Percentiles rank a stretch among this genome's conserved stretches.
Conservation (phyloP, 768 basidiomycete species). For the Naematelia encephala region DNA sequence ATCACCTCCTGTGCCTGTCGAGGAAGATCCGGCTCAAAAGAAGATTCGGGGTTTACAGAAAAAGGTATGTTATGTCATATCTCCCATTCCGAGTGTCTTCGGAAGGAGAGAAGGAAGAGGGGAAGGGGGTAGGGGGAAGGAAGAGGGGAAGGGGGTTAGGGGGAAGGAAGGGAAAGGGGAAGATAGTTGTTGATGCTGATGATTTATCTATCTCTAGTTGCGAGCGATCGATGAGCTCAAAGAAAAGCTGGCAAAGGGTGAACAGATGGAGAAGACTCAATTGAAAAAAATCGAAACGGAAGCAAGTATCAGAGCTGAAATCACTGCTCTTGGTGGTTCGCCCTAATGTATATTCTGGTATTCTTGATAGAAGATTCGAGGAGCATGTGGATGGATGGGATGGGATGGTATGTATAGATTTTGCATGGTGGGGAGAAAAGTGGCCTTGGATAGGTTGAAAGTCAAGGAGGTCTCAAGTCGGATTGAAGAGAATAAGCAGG, state of each 20-base stretch:
- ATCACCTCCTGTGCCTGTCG: constrained; percentile 13
- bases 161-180: constrained; percentile 8
- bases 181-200: constrained; percentile 1
- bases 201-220: constrained; percentile 57
- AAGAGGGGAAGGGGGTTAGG: neutral
- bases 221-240: constrained; percentile 99
- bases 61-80: constrained; percentile 62
- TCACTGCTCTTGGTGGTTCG: constrained; percentile 53
- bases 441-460: too few species aligned
- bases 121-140: neutral
- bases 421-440: too few species aligned
- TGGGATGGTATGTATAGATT: too few species aligned
- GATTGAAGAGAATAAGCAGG: too few species aligned
- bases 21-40: constrained; percentile 72
- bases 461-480: too few species aligned
- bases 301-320: constrained; percentile 75
- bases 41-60: constrained; percentile 92
- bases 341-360: neutral
- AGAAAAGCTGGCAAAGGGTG: constrained; percentile 82
- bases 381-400: too few species aligned
- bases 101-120: neutral
- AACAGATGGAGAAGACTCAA: constrained; percentile 90
- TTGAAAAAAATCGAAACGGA: constrained; percentile 96
- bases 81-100: neutral
- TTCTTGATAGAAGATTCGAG: too few species aligned